phyloP scores from a whole-genome alignment of 2,329 filamentous ascomycete species.

The Nigrospora sphaerica region DNA sequence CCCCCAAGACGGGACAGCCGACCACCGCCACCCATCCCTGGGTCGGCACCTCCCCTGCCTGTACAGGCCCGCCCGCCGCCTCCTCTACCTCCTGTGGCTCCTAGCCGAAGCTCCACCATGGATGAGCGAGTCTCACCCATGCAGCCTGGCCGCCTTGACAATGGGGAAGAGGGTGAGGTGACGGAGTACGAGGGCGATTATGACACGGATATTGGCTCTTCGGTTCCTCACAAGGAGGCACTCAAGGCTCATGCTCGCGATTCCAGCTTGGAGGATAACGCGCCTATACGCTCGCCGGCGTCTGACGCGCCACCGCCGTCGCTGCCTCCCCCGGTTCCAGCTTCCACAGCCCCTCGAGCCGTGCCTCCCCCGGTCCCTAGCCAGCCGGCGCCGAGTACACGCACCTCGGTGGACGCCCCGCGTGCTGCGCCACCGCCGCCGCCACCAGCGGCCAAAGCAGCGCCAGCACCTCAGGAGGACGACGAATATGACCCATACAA shows the following conservation, averaged over 20 bases:
- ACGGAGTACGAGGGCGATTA: slow-evolving; percentile 98
- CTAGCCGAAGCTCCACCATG: slow-evolving; percentile 52
- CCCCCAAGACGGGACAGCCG: slow-evolving; percentile 49
- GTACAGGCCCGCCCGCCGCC: slow-evolving; percentile 56
- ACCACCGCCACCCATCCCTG: slow-evolving; percentile 54
- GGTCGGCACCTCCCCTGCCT: slow-evolving; percentile 39
- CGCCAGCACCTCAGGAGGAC: slow-evolving; percentile 55
- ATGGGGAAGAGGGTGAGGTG: slow-evolving; percentile 67
- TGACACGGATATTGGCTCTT: slow-evolving; percentile 93
- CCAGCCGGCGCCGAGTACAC: slow-evolving; percentile 42
- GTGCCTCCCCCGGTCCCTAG: slow-evolving; percentile 59
- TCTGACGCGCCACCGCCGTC: slow-evolving; percentile 33
- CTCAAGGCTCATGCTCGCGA: slow-evolving; percentile 75
- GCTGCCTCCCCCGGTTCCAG: slow-evolving; percentile 50
- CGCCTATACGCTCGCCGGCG: slow-evolving; percentile 49
- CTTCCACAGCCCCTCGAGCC: slow-evolving; percentile 46
- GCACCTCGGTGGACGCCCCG: slow-evolving; percentile 64
- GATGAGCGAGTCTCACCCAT: slow-evolving; percentile 43
- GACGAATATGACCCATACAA: slow-evolving; percentile 67
- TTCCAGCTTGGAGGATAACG: slow-evolving; percentile 66
- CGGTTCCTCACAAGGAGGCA: slow-evolving; percentile 88
- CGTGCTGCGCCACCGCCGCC: slow-evolving; percentile 62
- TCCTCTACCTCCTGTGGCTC: slow-evolving; percentile 52
- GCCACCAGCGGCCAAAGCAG: slow-evolving; percentile 34
- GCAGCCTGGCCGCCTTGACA: slow-evolving; percentile 32